Percentiles rank a stretch among this genome's conserved stretches.
These are phyloP conservation scores for Volvox reticuliferus DNA, from an alignment of 139 green algal species.

Conservation along the genomic window DNA sequence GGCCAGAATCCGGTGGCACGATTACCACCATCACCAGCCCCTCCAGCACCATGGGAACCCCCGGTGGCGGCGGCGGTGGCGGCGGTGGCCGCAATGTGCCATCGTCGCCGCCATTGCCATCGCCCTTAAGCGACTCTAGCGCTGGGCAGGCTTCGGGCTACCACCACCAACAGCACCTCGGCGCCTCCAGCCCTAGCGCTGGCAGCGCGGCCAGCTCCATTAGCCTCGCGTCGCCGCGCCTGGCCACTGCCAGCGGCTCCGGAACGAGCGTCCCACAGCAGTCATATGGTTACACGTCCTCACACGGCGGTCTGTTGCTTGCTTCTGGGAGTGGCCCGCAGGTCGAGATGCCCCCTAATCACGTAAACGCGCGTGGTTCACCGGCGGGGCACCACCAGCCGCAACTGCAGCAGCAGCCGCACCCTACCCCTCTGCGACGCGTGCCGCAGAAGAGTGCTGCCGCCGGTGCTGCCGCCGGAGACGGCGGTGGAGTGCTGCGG, in stretches of 20 bases:
- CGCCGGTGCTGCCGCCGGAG: neutral
- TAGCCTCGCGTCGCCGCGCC: constrained; percentile 8
- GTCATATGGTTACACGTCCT: too few relatives aligned
- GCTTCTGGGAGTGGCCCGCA: too few relatives aligned
- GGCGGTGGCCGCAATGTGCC: neutral
- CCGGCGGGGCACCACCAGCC: neutral
- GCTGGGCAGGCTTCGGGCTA: neutral
- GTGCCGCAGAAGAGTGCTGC: neutral
- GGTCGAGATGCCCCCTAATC: too few relatives aligned
- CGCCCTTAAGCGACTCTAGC: neutral
- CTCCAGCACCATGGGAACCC: neutral
- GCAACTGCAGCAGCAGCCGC: neutral
- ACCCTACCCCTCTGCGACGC: neutral
- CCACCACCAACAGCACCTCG: neutral
- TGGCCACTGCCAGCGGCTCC: neutral
- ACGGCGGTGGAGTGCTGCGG: neutral
- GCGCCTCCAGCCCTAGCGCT: neutral
- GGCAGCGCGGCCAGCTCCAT: constrained; percentile 27
- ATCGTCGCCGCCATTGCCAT: neutral
- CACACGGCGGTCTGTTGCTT: too few relatives aligned
- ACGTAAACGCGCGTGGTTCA: neutral
- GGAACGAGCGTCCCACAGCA: neutral
- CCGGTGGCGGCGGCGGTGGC: neutral
- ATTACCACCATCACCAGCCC: neutral
- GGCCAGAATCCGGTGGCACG: too few relatives aligned